Conservation (phyloP, 2,329 filamentous ascomycete species). For the Chlorencoelia australis region DNA sequence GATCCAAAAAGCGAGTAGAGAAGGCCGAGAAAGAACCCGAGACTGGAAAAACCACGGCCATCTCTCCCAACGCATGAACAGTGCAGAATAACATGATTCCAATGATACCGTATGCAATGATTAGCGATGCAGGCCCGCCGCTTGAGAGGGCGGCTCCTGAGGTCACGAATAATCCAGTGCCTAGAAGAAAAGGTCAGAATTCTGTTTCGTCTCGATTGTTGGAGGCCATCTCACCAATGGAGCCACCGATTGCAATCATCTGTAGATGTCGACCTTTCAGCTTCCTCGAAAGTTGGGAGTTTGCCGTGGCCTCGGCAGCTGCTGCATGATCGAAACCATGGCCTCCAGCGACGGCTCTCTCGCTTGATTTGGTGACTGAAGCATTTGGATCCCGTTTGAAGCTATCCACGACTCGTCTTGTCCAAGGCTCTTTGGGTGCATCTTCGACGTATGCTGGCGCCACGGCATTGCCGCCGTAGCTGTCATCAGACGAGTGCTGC, state of each 20-base stretch:
- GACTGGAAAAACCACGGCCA: constrained; percentile 85
- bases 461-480: no score
- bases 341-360: neutral
- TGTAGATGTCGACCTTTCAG: constrained; percentile 43
- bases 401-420: constrained; percentile 19
- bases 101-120: constrained; percentile 24
- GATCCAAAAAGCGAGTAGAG: constrained; percentile 86
- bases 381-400: constrained; percentile 32
- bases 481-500: no score
- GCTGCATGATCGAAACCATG: constrained; percentile 50
- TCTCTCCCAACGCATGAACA: constrained; percentile 80
- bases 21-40: constrained; percentile 86
- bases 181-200: constrained; percentile 46
- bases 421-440: constrained; percentile 13
- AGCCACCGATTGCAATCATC: constrained; percentile 43
- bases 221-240: constrained; percentile 14
- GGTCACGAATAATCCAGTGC: constrained; percentile 31
- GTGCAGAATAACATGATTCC: constrained; percentile 53
- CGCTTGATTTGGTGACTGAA: constrained; percentile 30
- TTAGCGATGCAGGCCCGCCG: constrained; percentile 29
- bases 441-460: constrained; percentile 1
- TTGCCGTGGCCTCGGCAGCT: constrained; percentile 53
- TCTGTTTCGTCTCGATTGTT: neutral
- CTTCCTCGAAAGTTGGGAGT: constrained; percentile 57
- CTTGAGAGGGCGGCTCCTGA: constrained; percentile 24